phyloP scores from a whole-genome alignment of 2,329 filamentous ascomycete genomes.

The Colletotrichum sp. region DNA sequence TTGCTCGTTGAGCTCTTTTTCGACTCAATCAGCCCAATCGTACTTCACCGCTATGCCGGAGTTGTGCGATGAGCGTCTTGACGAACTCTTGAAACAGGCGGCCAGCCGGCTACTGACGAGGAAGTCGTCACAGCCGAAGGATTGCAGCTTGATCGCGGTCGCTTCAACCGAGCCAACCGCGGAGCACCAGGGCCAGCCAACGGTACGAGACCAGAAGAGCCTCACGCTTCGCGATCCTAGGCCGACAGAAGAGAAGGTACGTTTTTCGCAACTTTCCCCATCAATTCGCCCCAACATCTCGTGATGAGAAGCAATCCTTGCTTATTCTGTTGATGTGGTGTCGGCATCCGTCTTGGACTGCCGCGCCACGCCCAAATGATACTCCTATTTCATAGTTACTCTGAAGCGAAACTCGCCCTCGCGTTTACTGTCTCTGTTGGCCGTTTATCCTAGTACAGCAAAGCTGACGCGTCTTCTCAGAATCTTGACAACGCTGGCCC shows the following conservation, averaged over 20 bases:
- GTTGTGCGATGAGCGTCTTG: conserved; percentile 20
- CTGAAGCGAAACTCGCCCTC: conserved; percentile 53
- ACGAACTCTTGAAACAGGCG: conserved; percentile 20
- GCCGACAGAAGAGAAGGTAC: conserved; percentile 7
- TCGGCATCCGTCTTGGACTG: conserved; percentile 45
- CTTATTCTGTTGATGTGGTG: conserved; percentile 28
- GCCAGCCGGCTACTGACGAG: conserved; percentile 17
- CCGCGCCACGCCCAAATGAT: conserved; percentile 61
- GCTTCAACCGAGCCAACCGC: neutral
- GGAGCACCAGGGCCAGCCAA: neutral
- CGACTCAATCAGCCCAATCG: neutral
- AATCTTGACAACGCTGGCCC: conserved; percentile 68
- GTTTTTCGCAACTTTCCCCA: neutral
- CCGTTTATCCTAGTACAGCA: neutral
- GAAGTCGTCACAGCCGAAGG: neutral
- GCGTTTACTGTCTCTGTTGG: neutral
- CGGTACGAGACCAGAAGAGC: neutral
- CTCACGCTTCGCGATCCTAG: conserved; percentile 17
- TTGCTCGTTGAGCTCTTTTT: neutral
- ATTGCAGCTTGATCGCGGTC: conserved; percentile 13
- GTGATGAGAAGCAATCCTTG: conserved; percentile 46
- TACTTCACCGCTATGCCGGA: conserved; percentile 21
- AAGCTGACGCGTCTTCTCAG: neutral
- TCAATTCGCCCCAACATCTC: neutral
- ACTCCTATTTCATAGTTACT: conserved; percentile 74